Evolutionary conservation across 2,329 filamentous ascomycete species (phyloP).

Genomic region (Tolypocladium inflatum): DNA sequence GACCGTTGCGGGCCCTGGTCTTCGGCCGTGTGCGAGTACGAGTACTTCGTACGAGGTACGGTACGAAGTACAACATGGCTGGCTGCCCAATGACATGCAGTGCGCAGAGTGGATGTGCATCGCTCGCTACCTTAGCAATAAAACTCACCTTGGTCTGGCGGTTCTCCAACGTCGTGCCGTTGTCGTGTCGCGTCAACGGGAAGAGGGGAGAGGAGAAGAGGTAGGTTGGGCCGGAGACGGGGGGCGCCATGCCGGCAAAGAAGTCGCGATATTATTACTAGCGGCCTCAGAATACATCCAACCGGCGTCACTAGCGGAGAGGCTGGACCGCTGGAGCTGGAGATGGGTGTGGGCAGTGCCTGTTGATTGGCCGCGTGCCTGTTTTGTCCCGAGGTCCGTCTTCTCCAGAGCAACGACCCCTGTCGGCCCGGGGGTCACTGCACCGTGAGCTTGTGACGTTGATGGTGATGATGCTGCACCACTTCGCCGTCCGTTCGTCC

Average conservation of each 20-base stretch:
- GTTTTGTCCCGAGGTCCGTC: neutral
- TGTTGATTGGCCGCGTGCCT: neutral
- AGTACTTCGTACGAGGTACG: no score
- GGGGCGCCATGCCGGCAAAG: neutral
- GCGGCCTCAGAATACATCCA: no score
- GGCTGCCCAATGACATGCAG: neutral
- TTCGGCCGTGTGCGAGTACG: neutral
- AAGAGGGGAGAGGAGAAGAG: neutral
- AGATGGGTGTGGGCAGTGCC: neutral
- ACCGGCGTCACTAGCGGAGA: neutral
- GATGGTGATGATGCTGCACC: neutral
- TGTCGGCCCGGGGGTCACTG: neutral
- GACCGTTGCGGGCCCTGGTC: neutral
- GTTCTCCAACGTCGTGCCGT: neutral
- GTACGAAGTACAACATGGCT: neutral
- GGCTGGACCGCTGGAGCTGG: neutral
- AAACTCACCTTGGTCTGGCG: neutral
- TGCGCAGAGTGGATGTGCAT: neutral
- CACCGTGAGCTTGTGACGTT: neutral
- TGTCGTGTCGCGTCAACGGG: neutral
- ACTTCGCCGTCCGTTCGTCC: neutral
- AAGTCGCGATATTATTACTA: neutral
- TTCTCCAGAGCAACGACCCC: conserved; percentile 1
- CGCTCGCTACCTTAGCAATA: neutral
- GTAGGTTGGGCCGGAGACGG: no score